Evolutionary conservation across 805 yeast species (phyloP).

Genomic region (Helenozyma baotianmanensis): DNA sequence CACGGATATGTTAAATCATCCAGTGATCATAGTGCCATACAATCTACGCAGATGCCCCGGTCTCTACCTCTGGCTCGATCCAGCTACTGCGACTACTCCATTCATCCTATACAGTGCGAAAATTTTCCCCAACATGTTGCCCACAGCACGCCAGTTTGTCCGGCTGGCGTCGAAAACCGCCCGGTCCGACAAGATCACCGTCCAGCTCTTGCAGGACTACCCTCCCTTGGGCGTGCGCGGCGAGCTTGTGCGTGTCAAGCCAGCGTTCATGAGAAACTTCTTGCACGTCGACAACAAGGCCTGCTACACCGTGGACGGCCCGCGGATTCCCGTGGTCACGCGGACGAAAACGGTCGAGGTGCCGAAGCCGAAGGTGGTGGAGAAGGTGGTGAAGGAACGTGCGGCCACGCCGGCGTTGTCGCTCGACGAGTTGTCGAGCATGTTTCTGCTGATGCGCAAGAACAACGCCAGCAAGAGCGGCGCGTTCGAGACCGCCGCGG

Average conservation of each 20-base stretch:
- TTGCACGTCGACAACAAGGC: slow-evolving; percentile 74
- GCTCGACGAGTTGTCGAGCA: slow-evolving; percentile 33
- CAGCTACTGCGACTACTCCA: no score
- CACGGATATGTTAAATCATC: no score
- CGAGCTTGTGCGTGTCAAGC: slow-evolving; percentile 67
- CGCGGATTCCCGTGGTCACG: slow-evolving; percentile 39
- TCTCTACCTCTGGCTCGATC: no score
- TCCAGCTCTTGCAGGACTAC: slow-evolving; percentile 71
- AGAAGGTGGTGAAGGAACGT: slow-evolving; percentile 1
- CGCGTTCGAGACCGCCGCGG: slow-evolving; percentile 14
- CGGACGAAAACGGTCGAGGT: slow-evolving; percentile 4
- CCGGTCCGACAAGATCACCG: slow-evolving; percentile 61
- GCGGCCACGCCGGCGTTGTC: slow-evolving; percentile 26
- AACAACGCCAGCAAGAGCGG: slow-evolving; percentile 5
- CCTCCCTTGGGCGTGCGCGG: slow-evolving; percentile 65
- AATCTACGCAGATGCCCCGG: no score
- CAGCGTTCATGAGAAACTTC: slow-evolving; percentile 78
- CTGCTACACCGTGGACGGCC: slow-evolving; percentile 49
- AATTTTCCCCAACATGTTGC: no score
- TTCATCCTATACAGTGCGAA: no score
- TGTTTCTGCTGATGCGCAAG: slow-evolving; percentile 29
- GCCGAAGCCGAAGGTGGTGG: slow-evolving; percentile 6
- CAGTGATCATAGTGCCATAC: no score
- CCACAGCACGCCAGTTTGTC: slow-evolving; percentile 8
- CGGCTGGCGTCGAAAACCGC: no score